These are phyloP conservation scores for Phytophthora pseudosyringae DNA, from an alignment of 352 stramenopile genomes.

Conservation along the genomic window DNA sequence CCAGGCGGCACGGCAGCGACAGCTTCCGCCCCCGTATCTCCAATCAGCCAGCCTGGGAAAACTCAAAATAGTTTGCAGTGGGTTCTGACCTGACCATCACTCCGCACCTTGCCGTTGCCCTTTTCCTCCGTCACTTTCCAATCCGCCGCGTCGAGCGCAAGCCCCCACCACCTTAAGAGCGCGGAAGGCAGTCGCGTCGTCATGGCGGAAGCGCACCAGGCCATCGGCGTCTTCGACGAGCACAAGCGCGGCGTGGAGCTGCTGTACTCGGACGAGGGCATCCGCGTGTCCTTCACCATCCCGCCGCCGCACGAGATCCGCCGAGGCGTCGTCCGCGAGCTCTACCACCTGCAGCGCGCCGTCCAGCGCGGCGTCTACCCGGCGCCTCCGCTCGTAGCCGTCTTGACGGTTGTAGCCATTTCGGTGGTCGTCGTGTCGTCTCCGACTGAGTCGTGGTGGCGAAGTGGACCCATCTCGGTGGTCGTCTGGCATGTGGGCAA, in stretches of 20 bases:
- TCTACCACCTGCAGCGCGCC: conserved; percentile 78
- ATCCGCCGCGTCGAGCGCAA: conserved; percentile 10
- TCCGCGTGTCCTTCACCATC: conserved; percentile 87
- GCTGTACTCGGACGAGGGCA: conserved; percentile 84
- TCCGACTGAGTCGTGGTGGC: conserved; percentile 86
- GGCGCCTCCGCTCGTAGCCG: conserved; percentile 66
- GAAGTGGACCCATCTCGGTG: conserved; percentile 72
- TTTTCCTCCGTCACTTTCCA: conserved; percentile 23
- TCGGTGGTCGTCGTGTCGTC: conserved; percentile 69
- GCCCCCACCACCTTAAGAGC: neutral
- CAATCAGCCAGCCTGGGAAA: conserved; percentile 1
- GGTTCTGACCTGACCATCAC: conserved; percentile 28
- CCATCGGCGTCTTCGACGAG: conserved; percentile 85
- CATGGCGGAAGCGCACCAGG: conserved; percentile 89
- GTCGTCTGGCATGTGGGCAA: conserved; percentile 86
- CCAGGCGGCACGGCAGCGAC: neutral
- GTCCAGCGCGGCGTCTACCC: conserved; percentile 81
- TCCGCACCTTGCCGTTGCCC: conserved; percentile 24
- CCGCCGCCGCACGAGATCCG: conserved; percentile 79
- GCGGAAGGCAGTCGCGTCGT: conserved; percentile 7
- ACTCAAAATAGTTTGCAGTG: neutral
- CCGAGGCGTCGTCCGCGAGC: conserved; percentile 58
- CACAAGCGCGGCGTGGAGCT: conserved; percentile 89
- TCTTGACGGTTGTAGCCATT: conserved; percentile 62
- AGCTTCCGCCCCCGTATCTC: neutral